phyloP scores from a whole-genome alignment of 2,329 filamentous ascomycete species.

The Zasmidium angulare region DNA sequence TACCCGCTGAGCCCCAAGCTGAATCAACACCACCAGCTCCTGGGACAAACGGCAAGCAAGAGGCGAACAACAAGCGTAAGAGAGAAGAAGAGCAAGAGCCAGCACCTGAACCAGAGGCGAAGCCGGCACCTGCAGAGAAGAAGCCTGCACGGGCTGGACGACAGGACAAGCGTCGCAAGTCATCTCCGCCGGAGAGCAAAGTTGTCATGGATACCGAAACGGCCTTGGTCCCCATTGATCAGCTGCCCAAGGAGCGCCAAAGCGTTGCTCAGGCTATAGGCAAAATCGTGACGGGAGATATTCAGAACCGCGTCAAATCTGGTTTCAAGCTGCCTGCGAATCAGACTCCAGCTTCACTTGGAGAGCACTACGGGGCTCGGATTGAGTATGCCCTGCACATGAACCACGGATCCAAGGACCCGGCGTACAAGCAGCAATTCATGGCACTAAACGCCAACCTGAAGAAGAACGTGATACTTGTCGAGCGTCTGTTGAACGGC shows the following conservation, averaged over 20 bases:
- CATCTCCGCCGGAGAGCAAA: slow-evolving; percentile 24
- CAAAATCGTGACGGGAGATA: slow-evolving; percentile 66
- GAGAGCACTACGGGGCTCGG: slow-evolving; percentile 70
- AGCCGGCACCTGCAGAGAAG: slow-evolving; percentile 21
- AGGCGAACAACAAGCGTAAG: slow-evolving; percentile 35
- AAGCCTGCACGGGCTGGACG: slow-evolving; percentile 21
- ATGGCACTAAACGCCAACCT: slow-evolving; percentile 81
- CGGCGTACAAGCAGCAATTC: slow-evolving; percentile 62
- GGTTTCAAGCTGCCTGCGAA: slow-evolving; percentile 63
- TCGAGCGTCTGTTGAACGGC: slow-evolving; percentile 71
- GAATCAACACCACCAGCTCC: slow-evolving; percentile 10
- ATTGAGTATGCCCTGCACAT: slow-evolving; percentile 71
- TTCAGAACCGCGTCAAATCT: slow-evolving; percentile 67
- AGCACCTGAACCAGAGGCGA: slow-evolving; percentile 11
- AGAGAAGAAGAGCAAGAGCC: slow-evolving; percentile 21
- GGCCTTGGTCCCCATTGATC: slow-evolving; percentile 41
- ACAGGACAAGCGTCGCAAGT: slow-evolving; percentile 39
- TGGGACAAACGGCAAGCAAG: slow-evolving; percentile 7
- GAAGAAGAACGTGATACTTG: slow-evolving; percentile 80
- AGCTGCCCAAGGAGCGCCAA: slow-evolving; percentile 65
- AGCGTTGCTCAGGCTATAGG: slow-evolving; percentile 68
- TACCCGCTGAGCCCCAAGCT: slow-evolving; percentile 9
- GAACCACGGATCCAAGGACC: slow-evolving; percentile 53
- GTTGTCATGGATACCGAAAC: slow-evolving; percentile 31
- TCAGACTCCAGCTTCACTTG: slow-evolving; percentile 62